Base-by-base conservation (phyloP, 148 eudicot species). In the Camellia lanceoleosa region DNA sequence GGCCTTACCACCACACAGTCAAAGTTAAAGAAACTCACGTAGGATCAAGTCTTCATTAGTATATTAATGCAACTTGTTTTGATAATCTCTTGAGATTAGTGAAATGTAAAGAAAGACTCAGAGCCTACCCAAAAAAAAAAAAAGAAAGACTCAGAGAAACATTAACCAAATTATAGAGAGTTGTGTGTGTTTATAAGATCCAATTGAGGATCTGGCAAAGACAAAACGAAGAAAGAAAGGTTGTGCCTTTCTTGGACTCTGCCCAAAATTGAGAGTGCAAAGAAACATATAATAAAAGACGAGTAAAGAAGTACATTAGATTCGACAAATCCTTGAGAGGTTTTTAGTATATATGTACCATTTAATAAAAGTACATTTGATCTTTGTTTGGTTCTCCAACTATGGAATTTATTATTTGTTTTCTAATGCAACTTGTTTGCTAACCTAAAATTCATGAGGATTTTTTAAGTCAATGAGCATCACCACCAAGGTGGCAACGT, bases 381-480 rank as follows among this genome's bases (percentile, higher is more conserved):
- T 54, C 1, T 13, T 15, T 71, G 76, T 81, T 78, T 78, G 79
- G 67, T 60, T 76, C 59, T 82, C 59, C 74, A 77, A 80, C 77
- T 68, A 47, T 43, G 74, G 51, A 76, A 79, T 76, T 80, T 84
- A 20, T 23, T 71, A 65, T 23, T 65, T 87, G 60, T 56, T 77
- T 68, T 76, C 77, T 30, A 13, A 62, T 54, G 75, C 80, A 75
- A 38, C 74, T 83, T 73, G 23, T 47, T 70, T 78, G 42, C 18
- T 18, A 68, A 41, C 16, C 51, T 68, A 18, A 68, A 68, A 64
- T 68, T 68, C 72, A 43, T 75, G 30, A 61, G 23, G 56, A 23
- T 71, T 74, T 78, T 70, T 30, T 30, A 86, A 86, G 90, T 90
- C 90, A 88, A 90, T 84, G 81, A 61, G 77, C 90, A 86, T 75